Conservation (phyloP, 768 basidiomycete genomes). For the Dioszegia aurantiaca region DNA sequence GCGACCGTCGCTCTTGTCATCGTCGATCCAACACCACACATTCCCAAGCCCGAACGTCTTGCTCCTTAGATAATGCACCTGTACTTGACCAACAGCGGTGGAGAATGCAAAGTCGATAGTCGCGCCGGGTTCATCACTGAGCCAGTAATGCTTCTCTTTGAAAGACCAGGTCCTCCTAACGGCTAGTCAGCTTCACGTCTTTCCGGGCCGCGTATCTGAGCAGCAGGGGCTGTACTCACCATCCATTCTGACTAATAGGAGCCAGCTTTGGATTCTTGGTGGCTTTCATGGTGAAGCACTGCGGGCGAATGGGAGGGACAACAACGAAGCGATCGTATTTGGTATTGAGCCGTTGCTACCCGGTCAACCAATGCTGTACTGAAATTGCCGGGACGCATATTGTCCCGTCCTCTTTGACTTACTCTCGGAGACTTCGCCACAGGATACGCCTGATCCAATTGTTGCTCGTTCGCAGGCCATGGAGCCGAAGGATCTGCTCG, state of each 20-base stretch:
- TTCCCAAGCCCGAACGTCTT: slow-evolving; percentile 35
- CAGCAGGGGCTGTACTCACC: slow-evolving; percentile 21
- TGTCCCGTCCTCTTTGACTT: no score
- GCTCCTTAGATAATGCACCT: slow-evolving; percentile 38
- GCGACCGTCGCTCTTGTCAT: slow-evolving; percentile 17
- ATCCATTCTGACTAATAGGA: slow-evolving; percentile 23
- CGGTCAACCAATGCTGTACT: no score
- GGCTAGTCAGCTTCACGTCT: not conserved
- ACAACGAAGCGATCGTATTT: slow-evolving; percentile 22
- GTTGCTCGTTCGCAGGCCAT: not conserved
- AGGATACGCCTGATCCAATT: slow-evolving; percentile 17
- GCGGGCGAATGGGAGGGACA: slow-evolving; percentile 22
- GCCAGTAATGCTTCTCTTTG: slow-evolving; percentile 27
- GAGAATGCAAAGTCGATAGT: slow-evolving; percentile 35
- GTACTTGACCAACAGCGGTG: slow-evolving; percentile 30
- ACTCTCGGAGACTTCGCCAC: slow-evolving; percentile 27
- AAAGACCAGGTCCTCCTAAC: not conserved
- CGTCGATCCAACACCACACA: slow-evolving; percentile 46
- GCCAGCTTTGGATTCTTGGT: slow-evolving; percentile 21
- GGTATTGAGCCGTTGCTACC: slow-evolving; percentile 18
- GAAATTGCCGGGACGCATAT: no score
- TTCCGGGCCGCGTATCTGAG: not conserved
- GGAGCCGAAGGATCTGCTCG: no score
- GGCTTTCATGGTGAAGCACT: slow-evolving; percentile 29
- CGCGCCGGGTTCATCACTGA: slow-evolving; percentile 38